Evolutionary conservation across 2,329 filamentous ascomycete species (phyloP).

Genomic region (Coniochaeta sp.): DNA sequence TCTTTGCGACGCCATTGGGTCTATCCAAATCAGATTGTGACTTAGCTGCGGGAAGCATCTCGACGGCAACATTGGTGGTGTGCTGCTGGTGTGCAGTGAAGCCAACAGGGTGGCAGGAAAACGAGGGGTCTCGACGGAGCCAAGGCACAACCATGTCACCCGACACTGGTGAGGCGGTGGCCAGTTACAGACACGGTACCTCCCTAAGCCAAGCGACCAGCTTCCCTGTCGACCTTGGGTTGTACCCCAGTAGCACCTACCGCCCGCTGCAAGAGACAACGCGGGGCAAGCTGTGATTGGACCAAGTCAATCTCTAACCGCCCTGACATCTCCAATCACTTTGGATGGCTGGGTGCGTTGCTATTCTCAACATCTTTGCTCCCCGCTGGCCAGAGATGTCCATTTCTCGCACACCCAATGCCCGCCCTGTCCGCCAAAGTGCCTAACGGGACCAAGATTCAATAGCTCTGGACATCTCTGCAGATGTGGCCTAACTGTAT

Average conservation of each 20-base stretch:
- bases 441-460: constrained; percentile 1
- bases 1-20: background rate
- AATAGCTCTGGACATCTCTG: background rate
- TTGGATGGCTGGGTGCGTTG: background rate
- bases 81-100: background rate
- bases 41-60: background rate
- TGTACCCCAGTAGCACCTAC: background rate
- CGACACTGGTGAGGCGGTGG: constrained; percentile 13
- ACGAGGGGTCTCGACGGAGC: background rate
- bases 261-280: constrained; percentile 1
- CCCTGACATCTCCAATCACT: constrained; percentile 1
- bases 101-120: background rate
- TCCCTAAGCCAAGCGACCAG: constrained; percentile 3
- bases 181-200: constrained; percentile 14
- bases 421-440: background rate
- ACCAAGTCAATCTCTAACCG: background rate
- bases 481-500: background rate
- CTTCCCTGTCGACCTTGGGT: background rate
- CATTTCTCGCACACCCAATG: constrained; percentile 1
- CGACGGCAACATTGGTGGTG: background rate
- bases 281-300: background rate
- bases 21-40: background rate
- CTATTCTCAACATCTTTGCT: background rate
- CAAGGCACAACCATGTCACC: constrained; percentile 9
- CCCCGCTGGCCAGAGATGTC: background rate